These are phyloP conservation scores for Leucosporidium yakuticum DNA, from an alignment of 768 basidiomycete species.

Conservation along the genomic window DNA sequence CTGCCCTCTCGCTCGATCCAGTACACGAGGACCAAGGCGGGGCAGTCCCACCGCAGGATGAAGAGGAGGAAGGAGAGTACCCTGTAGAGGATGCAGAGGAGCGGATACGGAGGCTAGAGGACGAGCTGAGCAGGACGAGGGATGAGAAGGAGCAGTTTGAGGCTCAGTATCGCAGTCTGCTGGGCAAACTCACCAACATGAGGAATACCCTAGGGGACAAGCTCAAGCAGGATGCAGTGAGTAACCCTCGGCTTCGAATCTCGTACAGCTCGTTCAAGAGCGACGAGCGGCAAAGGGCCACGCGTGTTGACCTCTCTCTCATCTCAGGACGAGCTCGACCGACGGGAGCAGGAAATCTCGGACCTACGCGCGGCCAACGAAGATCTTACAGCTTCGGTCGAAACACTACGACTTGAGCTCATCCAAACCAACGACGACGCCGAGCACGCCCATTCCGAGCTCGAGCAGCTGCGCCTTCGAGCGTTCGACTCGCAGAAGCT, in stretches of 20 bases:
- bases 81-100: slow-evolving; percentile 5
- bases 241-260: slow-evolving; percentile 39
- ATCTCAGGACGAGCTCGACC: slow-evolving; percentile 91
- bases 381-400: slow-evolving; percentile 62
- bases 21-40: neutral
- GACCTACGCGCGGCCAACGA: slow-evolving; percentile 71
- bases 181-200: slow-evolving; percentile 88
- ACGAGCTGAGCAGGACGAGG: slow-evolving; percentile 64
- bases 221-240: slow-evolving; percentile 89
- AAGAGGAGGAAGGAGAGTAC: neutral
- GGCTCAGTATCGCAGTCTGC: slow-evolving; percentile 73
- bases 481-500: slow-evolving; percentile 36
- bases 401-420: slow-evolving; percentile 75
- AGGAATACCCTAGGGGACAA: slow-evolving; percentile 88
- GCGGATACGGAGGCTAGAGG: slow-evolving; percentile 21
- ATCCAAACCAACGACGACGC: slow-evolving; percentile 68
- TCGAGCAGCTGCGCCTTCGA: slow-evolving; percentile 47
- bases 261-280: neutral
- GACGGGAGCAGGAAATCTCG: slow-evolving; percentile 75
- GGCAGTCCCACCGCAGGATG: neutral
- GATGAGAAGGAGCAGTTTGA: slow-evolving; percentile 86
- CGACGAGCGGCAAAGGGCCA: neutral
- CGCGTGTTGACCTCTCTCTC: slow-evolving; percentile 10
- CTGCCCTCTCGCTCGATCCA: neutral
- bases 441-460: slow-evolving; percentile 61